phyloP scores from a whole-genome alignment of 2,329 filamentous ascomycete genomes.

The Diaporthe aspalathi region DNA sequence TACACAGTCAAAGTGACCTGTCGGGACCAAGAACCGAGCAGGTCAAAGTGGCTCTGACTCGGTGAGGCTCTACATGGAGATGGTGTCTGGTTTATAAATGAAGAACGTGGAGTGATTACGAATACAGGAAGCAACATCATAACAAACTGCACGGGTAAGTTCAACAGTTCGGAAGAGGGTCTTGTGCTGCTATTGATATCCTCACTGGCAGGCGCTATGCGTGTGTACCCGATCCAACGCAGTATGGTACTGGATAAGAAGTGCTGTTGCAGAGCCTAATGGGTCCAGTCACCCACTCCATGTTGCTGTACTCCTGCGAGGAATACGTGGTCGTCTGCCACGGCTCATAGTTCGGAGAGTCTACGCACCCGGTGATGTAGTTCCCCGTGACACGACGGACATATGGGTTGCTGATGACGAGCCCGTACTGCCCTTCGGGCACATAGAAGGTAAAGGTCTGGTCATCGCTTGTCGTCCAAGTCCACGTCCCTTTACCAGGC shows the following conservation, averaged over 20 bases:
- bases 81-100: neutral
- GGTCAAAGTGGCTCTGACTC: neutral
- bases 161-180: neutral
- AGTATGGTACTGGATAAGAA: conserved; percentile 51
- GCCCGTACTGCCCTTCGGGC: conserved; percentile 51
- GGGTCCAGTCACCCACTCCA: conserved; percentile 55
- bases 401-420: conserved; percentile 52
- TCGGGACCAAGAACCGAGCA: neutral
- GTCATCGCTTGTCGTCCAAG: conserved; percentile 50
- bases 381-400: conserved; percentile 49
- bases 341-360: conserved; percentile 42
- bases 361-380: conserved; percentile 50
- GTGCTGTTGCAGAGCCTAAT: conserved; percentile 52
- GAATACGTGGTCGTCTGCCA: conserved; percentile 51
- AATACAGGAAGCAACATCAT: neutral
- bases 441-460: conserved; percentile 49
- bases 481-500: conserved; percentile 41
- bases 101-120: neutral
- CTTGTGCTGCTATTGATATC: neutral
- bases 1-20: too few relatives aligned
- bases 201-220: neutral
- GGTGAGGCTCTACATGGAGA: neutral
- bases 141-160: too few relatives aligned
- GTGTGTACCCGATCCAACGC: conserved; percentile 49
- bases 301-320: conserved; percentile 46